Evolutionary conservation across 257 asterid genomes (phyloP), one percentile per base, ranked within the genome.

Genomic region (Solanum chilense): DNA sequence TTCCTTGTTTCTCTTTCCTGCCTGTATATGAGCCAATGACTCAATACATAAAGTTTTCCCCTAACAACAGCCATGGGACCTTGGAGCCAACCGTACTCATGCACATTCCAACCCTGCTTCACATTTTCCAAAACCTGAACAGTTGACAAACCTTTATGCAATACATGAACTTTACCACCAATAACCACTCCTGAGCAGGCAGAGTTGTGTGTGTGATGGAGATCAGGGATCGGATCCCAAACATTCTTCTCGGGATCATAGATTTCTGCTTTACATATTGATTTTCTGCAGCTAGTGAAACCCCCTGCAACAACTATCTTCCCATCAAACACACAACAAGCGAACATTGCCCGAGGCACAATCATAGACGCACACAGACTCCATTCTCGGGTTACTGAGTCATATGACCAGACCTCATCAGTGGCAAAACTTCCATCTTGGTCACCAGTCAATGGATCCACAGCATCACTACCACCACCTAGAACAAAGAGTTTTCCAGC

Each of bases 391-490:
- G 86, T 87, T 12, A 95, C 88, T 0, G 98, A 98, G 85, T 97
- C 93, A 31, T 95, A 97, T 0, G 98, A 96, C 99, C 99, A 97
- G 12, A 96, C 99, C 88, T 94, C 99, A 71, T 96, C 91, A 1
- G 99, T 94, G 12, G 99, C 98, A 84, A 97, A 97, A 58, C 98
- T 94, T 39, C 99, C 99, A 23, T 95, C 99, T 86, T 96, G 99
- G 85, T 97, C 99, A 49, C 99, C 99, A 0, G 98, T 97, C 85
- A 91, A 83, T 6, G 99, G 99, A 86, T 97, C 99, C 82, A 97
- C 99, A 6, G 98, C 98, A 60, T 97, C 99, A 70, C 99, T 97
- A 31, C 96, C 95, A 56, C 99, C 99, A 69, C 99, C 99, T 1
- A 97, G 96, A 37, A 97, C 99, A 85, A 93, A 97, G 49, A 97